These are phyloP conservation scores for Melaleuca alternifolia DNA, from an alignment of 345 rosid genomes.

Conservation along the genomic window DNA sequence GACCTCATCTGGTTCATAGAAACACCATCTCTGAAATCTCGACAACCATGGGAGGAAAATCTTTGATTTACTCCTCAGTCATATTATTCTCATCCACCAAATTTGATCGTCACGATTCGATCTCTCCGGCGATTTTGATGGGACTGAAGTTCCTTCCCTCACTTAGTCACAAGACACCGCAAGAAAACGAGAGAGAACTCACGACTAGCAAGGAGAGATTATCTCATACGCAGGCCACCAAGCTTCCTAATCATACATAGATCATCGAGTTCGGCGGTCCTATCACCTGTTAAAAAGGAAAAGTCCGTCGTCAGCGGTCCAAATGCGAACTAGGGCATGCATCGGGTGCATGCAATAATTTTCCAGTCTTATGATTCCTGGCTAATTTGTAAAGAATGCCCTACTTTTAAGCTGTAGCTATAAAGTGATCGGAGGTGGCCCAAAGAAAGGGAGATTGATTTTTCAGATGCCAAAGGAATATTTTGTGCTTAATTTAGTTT, in stretches of 20 bases:
- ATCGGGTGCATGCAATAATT: not conserved
- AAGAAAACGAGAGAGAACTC: not conserved
- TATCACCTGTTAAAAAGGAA: too few species aligned
- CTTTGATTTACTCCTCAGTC: not conserved
- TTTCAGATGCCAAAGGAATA: not conserved
- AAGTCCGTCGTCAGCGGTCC: not conserved
- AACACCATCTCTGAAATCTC: not conserved
- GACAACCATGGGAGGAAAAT: not conserved
- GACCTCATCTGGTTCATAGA: not conserved
- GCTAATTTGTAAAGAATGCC: not conserved
- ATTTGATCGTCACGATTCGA: not conserved
- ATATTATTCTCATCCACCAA: not conserved
- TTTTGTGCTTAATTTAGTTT: not conserved
- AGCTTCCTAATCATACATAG: not conserved
- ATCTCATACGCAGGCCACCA: not conserved
- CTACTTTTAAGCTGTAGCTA: not conserved
- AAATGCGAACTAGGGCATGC: not conserved
- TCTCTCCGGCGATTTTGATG: not conserved
- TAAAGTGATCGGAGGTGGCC: not conserved
- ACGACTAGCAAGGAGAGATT: not conserved
- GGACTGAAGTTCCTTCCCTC: not conserved
- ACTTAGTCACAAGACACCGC: not conserved
- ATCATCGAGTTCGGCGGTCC: not conserved
- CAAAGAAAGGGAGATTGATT: not conserved
- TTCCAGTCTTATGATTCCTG: not conserved